A percentile compares a stretch with the other conserved stretches of the same genome.
These are phyloP conservation scores for Colletotrichum euphorbiae DNA, from an alignment of 2,329 filamentous ascomycete species.

Conservation along the genomic window DNA sequence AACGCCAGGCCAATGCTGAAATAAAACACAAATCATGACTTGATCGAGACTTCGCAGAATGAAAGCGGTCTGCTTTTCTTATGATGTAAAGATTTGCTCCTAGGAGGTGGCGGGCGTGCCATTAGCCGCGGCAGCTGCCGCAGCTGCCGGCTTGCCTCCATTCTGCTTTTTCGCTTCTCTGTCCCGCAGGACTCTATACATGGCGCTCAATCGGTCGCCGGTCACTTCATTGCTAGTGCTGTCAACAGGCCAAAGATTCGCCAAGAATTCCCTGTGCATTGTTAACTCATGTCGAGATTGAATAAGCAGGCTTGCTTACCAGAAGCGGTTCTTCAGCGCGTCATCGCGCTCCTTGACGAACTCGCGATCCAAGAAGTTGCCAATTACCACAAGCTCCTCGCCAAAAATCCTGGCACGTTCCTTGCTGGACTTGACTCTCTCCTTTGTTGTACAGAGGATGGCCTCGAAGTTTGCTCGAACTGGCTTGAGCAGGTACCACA, in stretches of 20 bases:
- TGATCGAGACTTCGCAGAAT: constrained; percentile 33
- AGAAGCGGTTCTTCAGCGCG: constrained; percentile 42
- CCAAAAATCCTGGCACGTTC: constrained; percentile 72
- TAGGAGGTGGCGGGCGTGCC: constrained; percentile 39
- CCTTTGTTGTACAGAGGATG: constrained; percentile 71
- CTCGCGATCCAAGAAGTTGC: constrained; percentile 66
- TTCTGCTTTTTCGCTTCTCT: constrained; percentile 46
- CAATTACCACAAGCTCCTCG: constrained; percentile 69
- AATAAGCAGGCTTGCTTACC: constrained; percentile 22
- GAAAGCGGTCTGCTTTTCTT: constrained; percentile 14
- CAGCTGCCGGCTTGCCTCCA: constrained; percentile 27
- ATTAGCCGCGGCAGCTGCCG: constrained; percentile 33
- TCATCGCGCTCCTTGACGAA: constrained; percentile 52
- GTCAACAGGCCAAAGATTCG: constrained; percentile 60
- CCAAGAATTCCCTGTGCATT: constrained; percentile 55
- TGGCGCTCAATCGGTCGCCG: constrained; percentile 57
- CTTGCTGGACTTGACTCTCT: constrained; percentile 71
- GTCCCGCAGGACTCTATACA: constrained; percentile 56
- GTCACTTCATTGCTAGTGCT: constrained; percentile 58
- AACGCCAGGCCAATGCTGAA: constrained; percentile 42
- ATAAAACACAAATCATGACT: constrained; percentile 31
- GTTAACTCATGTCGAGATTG: constrained; percentile 8
- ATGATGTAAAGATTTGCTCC: constrained; percentile 26
- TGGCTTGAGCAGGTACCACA: constrained; percentile 65
- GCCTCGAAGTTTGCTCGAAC: constrained; percentile 70